Conservation (phyloP, 2,329 filamentous ascomycete genomes). For the Clonostachys chloroleuca region DNA sequence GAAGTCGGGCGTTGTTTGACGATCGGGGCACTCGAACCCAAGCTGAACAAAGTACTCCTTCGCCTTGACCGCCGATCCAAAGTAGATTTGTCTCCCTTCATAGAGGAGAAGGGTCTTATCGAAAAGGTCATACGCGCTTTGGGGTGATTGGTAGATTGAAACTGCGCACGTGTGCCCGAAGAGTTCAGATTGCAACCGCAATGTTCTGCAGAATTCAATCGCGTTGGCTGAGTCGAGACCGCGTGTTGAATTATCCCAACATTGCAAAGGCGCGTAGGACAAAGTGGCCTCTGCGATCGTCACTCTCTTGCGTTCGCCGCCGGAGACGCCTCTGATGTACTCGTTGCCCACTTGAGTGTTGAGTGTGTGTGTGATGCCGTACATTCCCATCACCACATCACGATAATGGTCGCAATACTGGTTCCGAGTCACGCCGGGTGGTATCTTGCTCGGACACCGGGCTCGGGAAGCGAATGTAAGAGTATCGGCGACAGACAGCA, state of each 20-base stretch:
- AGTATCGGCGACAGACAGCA: constrained; percentile 55
- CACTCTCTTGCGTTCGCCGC: constrained; percentile 65
- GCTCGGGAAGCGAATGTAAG: constrained; percentile 55
- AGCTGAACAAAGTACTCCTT: constrained; percentile 59
- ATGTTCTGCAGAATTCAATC: constrained; percentile 53
- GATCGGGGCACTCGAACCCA: constrained; percentile 58
- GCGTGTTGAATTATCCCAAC: constrained; percentile 65
- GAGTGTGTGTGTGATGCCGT: constrained; percentile 51
- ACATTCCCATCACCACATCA: constrained; percentile 49
- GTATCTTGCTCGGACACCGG: constrained; percentile 38
- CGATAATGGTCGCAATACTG: constrained; percentile 41
- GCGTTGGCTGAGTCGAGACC: constrained; percentile 64
- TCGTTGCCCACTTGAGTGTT: constrained; percentile 67
- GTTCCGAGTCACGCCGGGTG: constrained; percentile 32
- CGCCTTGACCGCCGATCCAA: constrained; percentile 54
- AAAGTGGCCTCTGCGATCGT: constrained; percentile 63
- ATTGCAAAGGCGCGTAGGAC: constrained; percentile 53
- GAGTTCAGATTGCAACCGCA: constrained; percentile 62
- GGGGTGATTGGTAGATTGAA: constrained; percentile 65
- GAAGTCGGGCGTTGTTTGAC: constrained; percentile 62
- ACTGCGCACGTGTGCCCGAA: constrained; percentile 56
- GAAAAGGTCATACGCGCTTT: constrained; percentile 65
- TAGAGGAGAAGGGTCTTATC: constrained; percentile 68
- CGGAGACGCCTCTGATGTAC: constrained; percentile 61
- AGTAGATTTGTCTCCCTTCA: constrained; percentile 61